Base-by-base conservation (phyloP, 768 basidiomycete genomes). In the Pleurotus pulmonarius region DNA sequence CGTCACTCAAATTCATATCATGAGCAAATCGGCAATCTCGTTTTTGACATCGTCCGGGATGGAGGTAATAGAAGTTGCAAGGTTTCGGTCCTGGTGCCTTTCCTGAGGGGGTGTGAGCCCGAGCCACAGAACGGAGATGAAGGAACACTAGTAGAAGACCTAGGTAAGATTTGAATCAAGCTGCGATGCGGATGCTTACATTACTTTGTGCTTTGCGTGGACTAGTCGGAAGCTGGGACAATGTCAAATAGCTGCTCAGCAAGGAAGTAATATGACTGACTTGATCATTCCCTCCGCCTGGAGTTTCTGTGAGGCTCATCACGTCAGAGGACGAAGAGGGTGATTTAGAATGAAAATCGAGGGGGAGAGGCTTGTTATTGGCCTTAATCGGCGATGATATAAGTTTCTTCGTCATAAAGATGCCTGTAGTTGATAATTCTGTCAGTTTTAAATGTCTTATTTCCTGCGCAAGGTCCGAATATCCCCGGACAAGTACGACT, bases 401-500 rank as follows among this genome's bases (percentile, higher is more conserved):
- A 6, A 74, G 68, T 66, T 77, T 79, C 45, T 70, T 62, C 13
- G 67, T 9, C 60, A 80, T 73, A 59, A 80, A 81, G 49, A 80
- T 63, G 40, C 74, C 66, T 25, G 73, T 69, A 29, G 77, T 65
- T 13, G 63, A 65, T 56, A 77, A 59, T 48, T 67, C 66, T 1
- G 71, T 75, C 43, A 81, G 67, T 16, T 48, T 41, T 6, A 80
- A 71, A 12, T 70, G 63, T 49, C 62, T 66, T 56, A 79, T 69
- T 59, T 78, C 75, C 13, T 65, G 49, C 9, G 78, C 80, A 20
- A 78, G 58, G 1, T 75, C 71, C 40, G 65, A 64, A 63, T 81
- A 80, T 40, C 79, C 75, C 57, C 75, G 75, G 18, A 82, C 68
- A 26, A 81, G 70, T 16, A 79, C 64, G 29, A 81, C 63, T 62